Evolutionary conservation across 306 rosid species (phyloP).

Genomic region (Hylodesmum podocarpum): DNA sequence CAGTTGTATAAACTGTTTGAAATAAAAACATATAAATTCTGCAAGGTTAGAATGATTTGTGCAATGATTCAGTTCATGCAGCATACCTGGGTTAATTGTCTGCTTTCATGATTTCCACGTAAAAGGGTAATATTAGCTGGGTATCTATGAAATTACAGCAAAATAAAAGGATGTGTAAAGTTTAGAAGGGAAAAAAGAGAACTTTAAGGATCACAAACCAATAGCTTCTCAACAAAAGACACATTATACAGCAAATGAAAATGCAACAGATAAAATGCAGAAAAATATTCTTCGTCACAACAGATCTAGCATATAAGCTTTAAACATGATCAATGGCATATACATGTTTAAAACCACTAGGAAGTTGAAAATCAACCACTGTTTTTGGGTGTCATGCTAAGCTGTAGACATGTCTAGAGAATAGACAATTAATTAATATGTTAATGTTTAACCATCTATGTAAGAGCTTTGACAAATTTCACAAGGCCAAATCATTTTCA

Average conservation of each 20-base stretch:
- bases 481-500: neutral
- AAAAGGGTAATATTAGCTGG: conserved; percentile 94
- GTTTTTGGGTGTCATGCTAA: neutral
- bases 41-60: neutral
- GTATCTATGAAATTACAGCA: conserved; percentile 51
- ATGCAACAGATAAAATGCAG: neutral
- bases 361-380: neutral
- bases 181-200: neutral
- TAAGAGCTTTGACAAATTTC: neutral
- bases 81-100: conserved; percentile 89
- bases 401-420: neutral
- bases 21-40: neutral
- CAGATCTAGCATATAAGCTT: neutral
- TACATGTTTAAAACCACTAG: neutral
- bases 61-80: neutral
- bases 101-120: conserved; percentile 95
- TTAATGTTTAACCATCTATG: neutral
- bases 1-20: conserved; percentile 6
- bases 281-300: neutral
- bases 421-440: neutral
- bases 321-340: neutral
- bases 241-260: neutral
- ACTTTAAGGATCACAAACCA: neutral
- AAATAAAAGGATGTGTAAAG: neutral
- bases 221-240: neutral